phyloP scores from a whole-genome alignment of 768 basidiomycete species.

The Leccinellum rugosiceps region DNA sequence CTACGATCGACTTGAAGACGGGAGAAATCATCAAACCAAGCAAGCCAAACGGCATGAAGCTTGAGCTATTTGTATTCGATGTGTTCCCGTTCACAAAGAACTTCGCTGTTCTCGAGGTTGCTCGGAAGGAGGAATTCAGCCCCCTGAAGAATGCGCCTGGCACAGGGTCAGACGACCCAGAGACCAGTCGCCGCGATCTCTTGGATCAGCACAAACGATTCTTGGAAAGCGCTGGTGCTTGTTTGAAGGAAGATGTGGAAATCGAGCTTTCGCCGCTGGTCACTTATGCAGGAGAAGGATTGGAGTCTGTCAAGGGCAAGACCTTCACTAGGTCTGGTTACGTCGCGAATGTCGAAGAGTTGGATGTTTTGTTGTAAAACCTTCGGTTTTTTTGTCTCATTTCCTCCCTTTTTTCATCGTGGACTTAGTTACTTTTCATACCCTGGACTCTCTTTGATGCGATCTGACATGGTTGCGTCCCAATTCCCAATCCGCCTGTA shows the following conservation, averaged over 20 bases:
- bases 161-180: conserved; percentile 83
- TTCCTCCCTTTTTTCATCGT: not conserved
- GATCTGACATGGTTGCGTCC: not conserved
- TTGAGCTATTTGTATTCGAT: conserved; percentile 98
- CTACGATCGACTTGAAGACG: conserved; percentile 66
- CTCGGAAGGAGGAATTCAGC: conserved; percentile 87
- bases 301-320: conserved; percentile 76
- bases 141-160: conserved; percentile 98
- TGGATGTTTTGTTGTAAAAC: conserved; percentile 61
- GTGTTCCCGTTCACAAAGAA: conserved; percentile 89
- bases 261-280: conserved; percentile 89
- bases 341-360: conserved; percentile 61
- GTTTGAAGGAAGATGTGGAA: conserved; percentile 67
- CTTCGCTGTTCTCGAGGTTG: conserved; percentile 88
- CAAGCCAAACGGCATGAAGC: conserved; percentile 98
- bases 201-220: conserved; percentile 85
- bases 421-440: conserved; percentile 1
- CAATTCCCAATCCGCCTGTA: conserved; percentile 1
- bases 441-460: not conserved
- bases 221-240: conserved; percentile 76
- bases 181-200: conserved; percentile 87
- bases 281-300: conserved; percentile 89
- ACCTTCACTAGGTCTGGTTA: conserved; percentile 72
- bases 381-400: not conserved
- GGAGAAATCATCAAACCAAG: conserved; percentile 74